Evolutionary conservation across 768 basidiomycete genomes (phyloP).

Genomic region (Ramaria sp.): DNA sequence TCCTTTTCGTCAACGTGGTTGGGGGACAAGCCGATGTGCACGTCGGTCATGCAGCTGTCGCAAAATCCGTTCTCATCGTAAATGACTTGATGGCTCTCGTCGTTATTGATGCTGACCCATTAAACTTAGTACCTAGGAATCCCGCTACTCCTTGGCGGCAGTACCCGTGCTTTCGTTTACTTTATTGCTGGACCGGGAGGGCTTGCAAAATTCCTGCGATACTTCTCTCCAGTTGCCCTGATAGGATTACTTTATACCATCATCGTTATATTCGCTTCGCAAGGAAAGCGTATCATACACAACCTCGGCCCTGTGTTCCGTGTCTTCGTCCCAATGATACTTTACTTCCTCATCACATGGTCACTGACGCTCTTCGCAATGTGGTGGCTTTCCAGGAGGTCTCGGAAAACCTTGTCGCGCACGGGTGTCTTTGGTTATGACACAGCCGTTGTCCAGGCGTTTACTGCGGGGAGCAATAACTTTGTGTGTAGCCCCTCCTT

Average conservation of each 20-base stretch:
- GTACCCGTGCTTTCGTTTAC: constrained; percentile 54
- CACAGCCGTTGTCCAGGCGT: constrained; percentile 65
- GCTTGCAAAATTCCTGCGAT: constrained; percentile 53
- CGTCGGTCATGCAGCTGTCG: constrained; percentile 46
- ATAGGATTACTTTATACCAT: constrained; percentile 76
- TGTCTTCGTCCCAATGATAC: constrained; percentile 66
- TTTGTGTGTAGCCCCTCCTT: constrained; percentile 34
- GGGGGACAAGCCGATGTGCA: constrained; percentile 35
- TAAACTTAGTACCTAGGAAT: constrained; percentile 67
- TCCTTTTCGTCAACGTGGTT: constrained; percentile 66
- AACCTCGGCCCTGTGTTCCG: constrained; percentile 72
- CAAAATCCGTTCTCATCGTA: constrained; percentile 62
- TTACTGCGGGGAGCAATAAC: constrained; percentile 74
- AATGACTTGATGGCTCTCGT: constrained; percentile 19
- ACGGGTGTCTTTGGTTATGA: constrained; percentile 39
- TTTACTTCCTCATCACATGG: constrained; percentile 79
- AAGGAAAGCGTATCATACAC: constrained; percentile 54
- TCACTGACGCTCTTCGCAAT: constrained; percentile 45
- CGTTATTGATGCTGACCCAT: background rate
- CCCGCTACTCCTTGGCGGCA: constrained; percentile 56
- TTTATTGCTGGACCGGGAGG: constrained; percentile 31
- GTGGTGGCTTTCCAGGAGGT: constrained; percentile 30
- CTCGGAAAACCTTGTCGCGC: constrained; percentile 15
- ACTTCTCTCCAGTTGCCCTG: constrained; percentile 58
- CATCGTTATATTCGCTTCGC: constrained; percentile 61